Evolutionary conservation across 1,284 basidiomycete genomes (phyloP), one percentile per base, ranked within the genome.

Genomic region (Pseudozyma pruni): DNA sequence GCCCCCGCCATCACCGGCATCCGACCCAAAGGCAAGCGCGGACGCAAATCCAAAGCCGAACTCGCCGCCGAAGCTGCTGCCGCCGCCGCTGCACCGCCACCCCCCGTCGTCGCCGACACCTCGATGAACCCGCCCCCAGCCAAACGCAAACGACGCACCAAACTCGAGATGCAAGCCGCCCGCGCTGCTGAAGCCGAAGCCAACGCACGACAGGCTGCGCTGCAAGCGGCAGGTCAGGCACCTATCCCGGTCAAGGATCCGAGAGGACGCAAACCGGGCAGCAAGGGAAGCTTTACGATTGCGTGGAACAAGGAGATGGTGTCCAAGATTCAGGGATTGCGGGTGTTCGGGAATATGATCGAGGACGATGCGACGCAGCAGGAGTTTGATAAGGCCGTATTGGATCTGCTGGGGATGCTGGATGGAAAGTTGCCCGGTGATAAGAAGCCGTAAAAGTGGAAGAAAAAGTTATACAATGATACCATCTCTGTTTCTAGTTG

Each of bases 261-360:
- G 14, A 43, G 58, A 32, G 56, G 57, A 7, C 38, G 57, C 14
- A 61, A 60, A 33, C 58, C 66, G 0, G 59, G 58, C 0, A 38
- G 32, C 16, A 69, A 63, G 22, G 51, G 53, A 4, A 57, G 58
- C 49, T 69, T 51, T 39, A 63, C 66, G 9, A 48, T 38, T 33
- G 66, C 59, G 6, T 69, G 66, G 68, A 58, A 71, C 41, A 57
- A 66, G 51, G 41, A 59, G 55, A 63, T 72, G 51, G 48, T 72
- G 2, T 53, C 59, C 34, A 66, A 62, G 44, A 53, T 72, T 33
- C 69, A 67, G 34, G 56, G 55, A 3, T 29, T 66, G 31, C 50
- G 69, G 13, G 58, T 72, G 33, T 72, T 67, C 33, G 69, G 69
- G 13, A 62, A 45, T 45, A 62, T 67, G 59, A 72, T 72, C 34